phyloP scores from a whole-genome alignment of 306 rosid species.

The Adenanthera pavonina region DNA sequence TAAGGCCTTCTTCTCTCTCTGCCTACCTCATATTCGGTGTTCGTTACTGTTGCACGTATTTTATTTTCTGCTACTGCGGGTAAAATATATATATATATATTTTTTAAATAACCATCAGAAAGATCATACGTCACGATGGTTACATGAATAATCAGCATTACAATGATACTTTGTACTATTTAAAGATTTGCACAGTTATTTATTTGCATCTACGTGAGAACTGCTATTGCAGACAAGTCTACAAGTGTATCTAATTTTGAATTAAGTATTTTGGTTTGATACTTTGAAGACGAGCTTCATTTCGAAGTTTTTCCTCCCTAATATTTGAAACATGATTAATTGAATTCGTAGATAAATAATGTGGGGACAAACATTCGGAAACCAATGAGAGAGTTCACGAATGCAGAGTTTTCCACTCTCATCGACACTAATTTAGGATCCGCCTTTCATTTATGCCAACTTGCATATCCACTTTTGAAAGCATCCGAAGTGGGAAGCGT shows the following conservation, averaged over 20 bases:
- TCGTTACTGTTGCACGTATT: neutral
- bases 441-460: constrained; percentile 73
- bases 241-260: neutral
- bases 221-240: neutral
- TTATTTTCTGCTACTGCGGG: neutral
- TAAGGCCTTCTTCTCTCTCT: constrained; percentile 39
- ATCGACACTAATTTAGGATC: constrained; percentile 77
- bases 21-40: neutral
- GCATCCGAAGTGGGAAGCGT: constrained; percentile 68
- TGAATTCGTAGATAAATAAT: constrained; percentile 56
- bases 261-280: neutral
- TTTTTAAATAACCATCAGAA: too few species aligned
- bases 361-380: constrained; percentile 81
- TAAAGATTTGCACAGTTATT: neutral
- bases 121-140: neutral
- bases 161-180: neutral
- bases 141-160: neutral
- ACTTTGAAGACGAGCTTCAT: neutral
- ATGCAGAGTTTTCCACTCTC: constrained; percentile 66
- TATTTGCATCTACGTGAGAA: neutral
- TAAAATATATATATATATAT: neutral
- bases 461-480: constrained; percentile 70
- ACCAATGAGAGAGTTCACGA: constrained; percentile 65
- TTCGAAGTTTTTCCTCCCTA: neutral
- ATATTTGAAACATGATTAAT: constrained; percentile 5